Evolutionary conservation across 2,329 filamentous ascomycete species (phyloP), one percentile per base, ranked within the genome.

Genomic region (Celoporthe dispersa): DNA sequence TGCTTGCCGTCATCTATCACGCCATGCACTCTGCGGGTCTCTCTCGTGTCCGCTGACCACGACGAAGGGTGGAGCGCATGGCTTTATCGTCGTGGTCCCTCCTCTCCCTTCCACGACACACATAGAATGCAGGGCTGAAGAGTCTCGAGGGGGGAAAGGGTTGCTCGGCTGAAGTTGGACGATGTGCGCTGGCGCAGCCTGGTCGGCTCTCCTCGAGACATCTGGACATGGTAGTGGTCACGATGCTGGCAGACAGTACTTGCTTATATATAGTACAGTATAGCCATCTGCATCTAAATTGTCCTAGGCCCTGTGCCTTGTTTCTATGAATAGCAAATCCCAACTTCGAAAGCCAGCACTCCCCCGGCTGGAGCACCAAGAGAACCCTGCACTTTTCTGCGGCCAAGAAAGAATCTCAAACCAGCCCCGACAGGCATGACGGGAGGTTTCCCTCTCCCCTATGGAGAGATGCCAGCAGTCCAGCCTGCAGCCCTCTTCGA

Each of bases 331-430:
- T 31, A 31, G 25, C 33, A 28, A 19, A 33, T 57, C 5, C 8
- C 31, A 28, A 28, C n/a, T 12, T 31, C 19, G 25, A 57, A 5
- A 7, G 14, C 37, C 11, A 37, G n/a, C 37, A 5, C 44, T 48
- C 8, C 22, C 37, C 14, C 31, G 22, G 12, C 60, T 39, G n/a
- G 62, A 33, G 6, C 53, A 14, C 48, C 61, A 11, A 48, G 14
- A 39, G 22, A 35, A 53, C 63, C 44, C 37, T 53, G 63, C 37
- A 39, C 14, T 6, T 6, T 64, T 64, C 25, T 44, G 19, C 14
- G 44, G 63, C 33, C 41, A 33, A 31, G 28, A 33, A 22, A 22
- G 22, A 55, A 67, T 44, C 48, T 70, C 68, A 70, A 67, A 67
- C 53, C 5, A 33, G 28, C 14, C 25, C 28, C 5, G 53, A 31